phyloP scores from a whole-genome alignment of 208 protist species.

The Angomonas ambiguus region DNA sequence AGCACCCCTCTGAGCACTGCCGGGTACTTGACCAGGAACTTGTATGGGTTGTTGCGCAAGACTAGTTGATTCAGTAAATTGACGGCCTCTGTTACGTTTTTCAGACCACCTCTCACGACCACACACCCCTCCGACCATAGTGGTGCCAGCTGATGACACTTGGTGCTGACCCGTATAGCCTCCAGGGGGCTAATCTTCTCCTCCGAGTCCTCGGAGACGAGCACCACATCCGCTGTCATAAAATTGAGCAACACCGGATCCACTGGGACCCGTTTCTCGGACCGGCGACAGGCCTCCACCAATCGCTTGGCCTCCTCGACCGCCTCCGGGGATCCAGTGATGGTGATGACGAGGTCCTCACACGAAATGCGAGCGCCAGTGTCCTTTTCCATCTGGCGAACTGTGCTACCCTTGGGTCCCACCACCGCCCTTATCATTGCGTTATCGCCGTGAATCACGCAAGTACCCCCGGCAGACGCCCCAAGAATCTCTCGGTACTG shows the following conservation, averaged over 20 bases:
- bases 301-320: slow-evolving; percentile 20
- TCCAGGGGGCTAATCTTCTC: slow-evolving; percentile 32
- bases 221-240: slow-evolving; percentile 30
- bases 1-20: slow-evolving; percentile 30
- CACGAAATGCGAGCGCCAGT: slow-evolving; percentile 35
- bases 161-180: slow-evolving; percentile 27
- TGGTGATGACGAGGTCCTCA: slow-evolving; percentile 23
- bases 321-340: slow-evolving; percentile 24
- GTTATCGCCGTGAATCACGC: slow-evolving; percentile 30
- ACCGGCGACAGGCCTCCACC: slow-evolving; percentile 26
- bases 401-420: slow-evolving; percentile 23
- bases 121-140: slow-evolving; percentile 33
- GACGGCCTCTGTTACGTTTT: slow-evolving; percentile 22
- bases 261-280: slow-evolving; percentile 28
- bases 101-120: slow-evolving; percentile 32
- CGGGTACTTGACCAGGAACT: slow-evolving; percentile 21
- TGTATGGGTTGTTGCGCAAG: slow-evolving; percentile 21
- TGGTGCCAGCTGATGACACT: slow-evolving; percentile 32
- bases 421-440: slow-evolving; percentile 24
- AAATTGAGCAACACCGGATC: slow-evolving; percentile 19
- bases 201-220: slow-evolving; percentile 14
- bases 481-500: slow-evolving; percentile 27
- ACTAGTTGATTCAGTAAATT: slow-evolving; percentile 38
- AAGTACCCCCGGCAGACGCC: slow-evolving; percentile 14
- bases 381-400: slow-evolving; percentile 30